These are phyloP conservation scores for Botrytis aclada DNA, from an alignment of 2,329 filamentous ascomycete genomes.

Conservation along the genomic window DNA sequence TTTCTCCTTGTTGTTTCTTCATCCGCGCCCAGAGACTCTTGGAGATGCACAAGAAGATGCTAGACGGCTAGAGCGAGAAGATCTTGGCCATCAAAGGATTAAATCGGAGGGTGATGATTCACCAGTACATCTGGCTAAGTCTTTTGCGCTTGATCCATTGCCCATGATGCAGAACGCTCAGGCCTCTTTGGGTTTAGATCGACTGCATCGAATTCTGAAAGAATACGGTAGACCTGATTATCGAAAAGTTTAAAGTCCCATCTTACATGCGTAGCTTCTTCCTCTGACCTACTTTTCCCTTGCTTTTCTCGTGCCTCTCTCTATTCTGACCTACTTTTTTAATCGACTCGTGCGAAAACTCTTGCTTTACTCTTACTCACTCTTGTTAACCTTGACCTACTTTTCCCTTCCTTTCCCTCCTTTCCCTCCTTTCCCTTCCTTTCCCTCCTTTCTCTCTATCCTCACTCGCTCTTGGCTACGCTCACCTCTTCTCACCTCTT, in stretches of 20 bases:
- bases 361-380: background rate
- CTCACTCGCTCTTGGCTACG: background rate
- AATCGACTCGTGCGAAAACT: too few relatives aligned
- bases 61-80: background rate
- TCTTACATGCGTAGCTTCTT: background rate
- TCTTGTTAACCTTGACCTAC: too few relatives aligned
- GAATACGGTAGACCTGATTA: background rate
- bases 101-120: background rate
- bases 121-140: background rate
- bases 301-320: too few relatives aligned
- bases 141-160: background rate
- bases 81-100: background rate
- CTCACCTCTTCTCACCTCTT: background rate
- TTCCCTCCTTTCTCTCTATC: background rate
- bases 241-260: background rate
- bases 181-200: background rate
- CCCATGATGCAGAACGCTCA: background rate
- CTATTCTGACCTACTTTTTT: too few relatives aligned
- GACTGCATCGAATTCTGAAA: background rate
- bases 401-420: background rate
- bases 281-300: too few relatives aligned
- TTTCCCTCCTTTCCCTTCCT: background rate
- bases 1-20: background rate
- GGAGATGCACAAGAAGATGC: too few relatives aligned
- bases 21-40: background rate